Percentiles rank a stretch among this genome's conserved stretches.
phyloP scores from a whole-genome alignment of 768 basidiomycete genomes.

The Termitomyces sp. region DNA sequence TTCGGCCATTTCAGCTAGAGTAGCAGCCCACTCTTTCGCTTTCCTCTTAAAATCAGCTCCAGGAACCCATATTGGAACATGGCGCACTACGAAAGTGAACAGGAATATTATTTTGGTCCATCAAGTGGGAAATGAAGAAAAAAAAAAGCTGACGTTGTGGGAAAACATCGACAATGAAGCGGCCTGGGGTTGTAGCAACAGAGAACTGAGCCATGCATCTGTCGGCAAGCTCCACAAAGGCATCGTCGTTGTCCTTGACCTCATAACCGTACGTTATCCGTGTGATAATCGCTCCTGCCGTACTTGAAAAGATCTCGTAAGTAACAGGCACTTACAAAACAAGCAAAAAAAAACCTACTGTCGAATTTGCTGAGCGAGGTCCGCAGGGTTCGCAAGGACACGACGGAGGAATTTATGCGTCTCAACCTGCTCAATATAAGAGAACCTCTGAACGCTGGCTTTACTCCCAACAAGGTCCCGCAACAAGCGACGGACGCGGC shows the following conservation, averaged over 20 bases:
- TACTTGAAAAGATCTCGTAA: constrained; percentile 22
- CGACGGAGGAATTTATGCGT: constrained; percentile 41
- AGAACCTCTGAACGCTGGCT: constrained; percentile 35
- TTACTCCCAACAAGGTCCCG: constrained; percentile 44
- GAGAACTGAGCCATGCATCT: not conserved
- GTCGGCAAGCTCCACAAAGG: constrained; percentile 41
- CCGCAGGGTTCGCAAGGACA: constrained; percentile 41
- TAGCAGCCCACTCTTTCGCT: not conserved
- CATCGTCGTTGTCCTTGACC: constrained; percentile 43
- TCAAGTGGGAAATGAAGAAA: not conserved
- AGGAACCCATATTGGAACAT: not conserved
- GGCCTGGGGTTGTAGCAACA: not conserved
- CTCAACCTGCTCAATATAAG: constrained; percentile 39
- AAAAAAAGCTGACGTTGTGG: not conserved
- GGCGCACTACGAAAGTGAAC: not conserved
- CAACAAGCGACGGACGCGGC: constrained; percentile 45
- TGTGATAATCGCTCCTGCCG: constrained; percentile 44
- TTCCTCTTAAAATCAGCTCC: not conserved
- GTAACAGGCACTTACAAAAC: not conserved
- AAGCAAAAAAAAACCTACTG: constrained; percentile 27
- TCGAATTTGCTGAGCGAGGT: constrained; percentile 40
- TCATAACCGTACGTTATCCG: constrained; percentile 51
- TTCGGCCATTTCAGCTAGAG: not conserved
- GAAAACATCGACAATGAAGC: not conserved
- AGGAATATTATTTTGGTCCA: not conserved